Evolutionary conservation across 2,329 filamentous ascomycete genomes (phyloP), one percentile per base, ranked within the genome.

Genomic region (Neocucurbitaria cava): DNA sequence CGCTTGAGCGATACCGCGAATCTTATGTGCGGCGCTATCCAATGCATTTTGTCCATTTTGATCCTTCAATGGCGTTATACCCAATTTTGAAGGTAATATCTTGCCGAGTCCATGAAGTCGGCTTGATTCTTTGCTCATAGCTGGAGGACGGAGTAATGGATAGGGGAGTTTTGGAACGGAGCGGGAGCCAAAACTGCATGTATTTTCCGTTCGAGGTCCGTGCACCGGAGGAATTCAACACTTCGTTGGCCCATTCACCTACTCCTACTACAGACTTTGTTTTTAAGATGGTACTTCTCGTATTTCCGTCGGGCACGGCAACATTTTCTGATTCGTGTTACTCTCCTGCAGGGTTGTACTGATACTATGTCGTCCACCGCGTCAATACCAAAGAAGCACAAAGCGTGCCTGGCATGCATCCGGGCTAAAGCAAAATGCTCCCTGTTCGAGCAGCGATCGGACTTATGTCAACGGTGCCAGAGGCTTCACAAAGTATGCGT

Each of bases 401-500:
- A 62, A 39, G 60, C 64, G 11, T 67, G 62, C 57, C 46, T 55
- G 20, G 40, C 56, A 11, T 67, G 62, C 52, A 65, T 54, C 6
- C 49, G 46, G 15, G 60, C 62, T 7, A 65, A 67, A 47, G 60
- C 64, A 7, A 67, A 67, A 52, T 65, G 62, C 36, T 59, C 58
- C 6, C 62, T 58, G 18, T 54, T 40, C 17, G 56, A 59, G n/a
- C 39, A 59, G 15, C 26, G 50, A 31, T 23, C 33, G 13, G 60
- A 35, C 57, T 26, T 55, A 1, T 67, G 64, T 36, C 61, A 65
- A 39, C 42, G 61, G 17, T 67, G 64, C 46, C 57, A 65, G 15
- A 54, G 64, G 36, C 49, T 63, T 35, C 48, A 53, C 13, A 35
- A 35, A 13, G 3, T 2, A 17, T 35, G 31, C 13, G 13, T 35